Base-by-base conservation (phyloP, 768 basidiomycete species). In the Mycena capillaripes region DNA sequence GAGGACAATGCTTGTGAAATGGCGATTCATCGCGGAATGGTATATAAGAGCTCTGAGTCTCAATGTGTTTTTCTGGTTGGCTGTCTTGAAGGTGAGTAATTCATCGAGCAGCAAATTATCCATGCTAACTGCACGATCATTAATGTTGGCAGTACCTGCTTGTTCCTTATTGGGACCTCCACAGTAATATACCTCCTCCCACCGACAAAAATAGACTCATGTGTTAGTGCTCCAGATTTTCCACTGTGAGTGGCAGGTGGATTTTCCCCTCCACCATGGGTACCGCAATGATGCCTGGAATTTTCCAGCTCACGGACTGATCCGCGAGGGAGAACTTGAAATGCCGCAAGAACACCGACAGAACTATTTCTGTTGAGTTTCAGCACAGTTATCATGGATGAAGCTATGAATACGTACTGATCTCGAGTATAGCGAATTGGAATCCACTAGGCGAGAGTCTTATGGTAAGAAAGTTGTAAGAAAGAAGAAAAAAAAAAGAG, bases 181-280 rank as follows among this genome's bases (percentile, higher is more conserved):
- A n/a, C n/a, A n/a, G n/a, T n/a, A n/a, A n/a, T n/a, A n/a, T n/a
- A n/a, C n/a, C n/a, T n/a, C n/a, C n/a, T n/a, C n/a, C 34, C 34
- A 36, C 34, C 34, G 34, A 36, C 34, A 36, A 36, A 36, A 36
- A 36, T 36, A 36, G 12, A 36, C 34, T 36, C 34, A 36, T 36
- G 12, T 36, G 34, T 36, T 23, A 23, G 40, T 25, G 42, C 9
- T 61, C 59, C 2, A 42, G 4, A 29, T 61, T 53, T 30, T 38
- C 63, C 10, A 64, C 52, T 16, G n/a, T n/a, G 21, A 44, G 11
- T 4, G 63, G 63, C 38, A 55, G 52, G 17, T 55, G 50, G 9
- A 65, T 40, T 25, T 65, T 30, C 10, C 23, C 65, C 8, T 66
- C 55, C 29, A 66, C 65, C 5, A 9, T 66, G 10, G 65, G 65